Evolutionary conservation across 2,329 filamentous ascomycete genomes (phyloP), one percentile per base, ranked within the genome.

Genomic region (Fusarium sulawesiense): DNA sequence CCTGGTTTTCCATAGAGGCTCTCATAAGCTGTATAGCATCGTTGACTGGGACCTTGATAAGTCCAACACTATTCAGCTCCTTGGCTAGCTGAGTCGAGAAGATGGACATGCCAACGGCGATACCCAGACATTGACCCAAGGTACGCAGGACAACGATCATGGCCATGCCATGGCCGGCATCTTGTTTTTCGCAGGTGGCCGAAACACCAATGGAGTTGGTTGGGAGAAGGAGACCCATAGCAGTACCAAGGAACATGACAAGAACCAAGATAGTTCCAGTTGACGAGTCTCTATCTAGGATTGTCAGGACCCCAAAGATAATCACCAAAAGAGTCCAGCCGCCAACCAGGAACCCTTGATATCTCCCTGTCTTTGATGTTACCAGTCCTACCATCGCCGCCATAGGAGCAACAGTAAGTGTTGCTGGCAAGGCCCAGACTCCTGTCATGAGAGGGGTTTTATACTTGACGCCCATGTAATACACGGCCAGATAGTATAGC

Each of bases 171-270:
- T 75, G 72, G 3, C 70, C 73, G 37, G 64, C 66, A 12, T 75
- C 70, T 9, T 30, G 51, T n/a, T 64, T 58, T 11, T 48, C 34
- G 9, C 69, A 71, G 7, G 68, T 75, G 10, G 90, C 89, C 77
- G 93, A 90, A 25, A 92, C 85, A 3, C 87, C 85, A 34, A 91
- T 86, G 0, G 82, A 84, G 79, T 91, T 87, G n/a, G 85, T 82
- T 0, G 91, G 87, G 77, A 91, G 91, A 8, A 92, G 80, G 57
- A 91, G 84, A 3, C 90, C 91, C 4, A 87, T 84, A 16, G 90
- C 90, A 7, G 91, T 56, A 1, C 89, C 89, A 14, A 87, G 79
- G 20, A 88, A 81, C 8, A 91, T 75, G 72, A 87, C 89, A 46
- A 92, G 79, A 73, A 89, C 87, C 56, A 92, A 80, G 86, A 89